These are phyloP conservation scores for Aspergillus neotritici DNA, from an alignment of 2,329 filamentous ascomycete species.

Conservation along the genomic window DNA sequence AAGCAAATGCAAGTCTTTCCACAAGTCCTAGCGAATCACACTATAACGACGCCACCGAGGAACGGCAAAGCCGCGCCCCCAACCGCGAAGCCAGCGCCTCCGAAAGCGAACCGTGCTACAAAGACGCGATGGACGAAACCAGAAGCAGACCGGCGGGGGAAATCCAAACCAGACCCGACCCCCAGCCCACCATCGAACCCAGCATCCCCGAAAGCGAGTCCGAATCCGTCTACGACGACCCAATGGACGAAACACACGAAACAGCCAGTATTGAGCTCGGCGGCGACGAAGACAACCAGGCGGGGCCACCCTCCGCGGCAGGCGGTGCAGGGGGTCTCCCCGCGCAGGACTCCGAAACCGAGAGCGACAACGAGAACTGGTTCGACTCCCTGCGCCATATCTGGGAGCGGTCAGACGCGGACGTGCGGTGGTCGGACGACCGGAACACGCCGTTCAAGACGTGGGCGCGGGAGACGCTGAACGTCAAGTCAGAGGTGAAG, in stretches of 20 bases:
- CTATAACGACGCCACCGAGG: no score
- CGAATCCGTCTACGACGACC: slow-evolving; percentile 7
- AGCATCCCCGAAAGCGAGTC: slow-evolving; percentile 9
- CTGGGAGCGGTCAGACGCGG: slow-evolving; percentile 5
- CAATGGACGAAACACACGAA: slow-evolving; percentile 22
- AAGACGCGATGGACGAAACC: no score
- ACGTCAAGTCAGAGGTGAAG: slow-evolving; percentile 25
- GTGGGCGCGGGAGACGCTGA: slow-evolving; percentile 31
- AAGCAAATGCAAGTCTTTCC: no score
- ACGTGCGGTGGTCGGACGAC: slow-evolving; percentile 28
- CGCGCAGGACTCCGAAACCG: slow-evolving; percentile 7
- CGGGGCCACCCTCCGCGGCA: background rate
- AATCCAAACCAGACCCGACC: no score
- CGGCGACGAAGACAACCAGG: slow-evolving; percentile 15
- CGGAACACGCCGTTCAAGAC: slow-evolving; percentile 36
- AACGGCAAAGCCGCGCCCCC: no score
- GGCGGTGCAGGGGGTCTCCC: background rate
- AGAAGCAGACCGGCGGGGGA: no score
- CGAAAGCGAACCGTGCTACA: no score
- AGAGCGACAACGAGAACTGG: slow-evolving; percentile 23
- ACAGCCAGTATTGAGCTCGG: slow-evolving; percentile 37
- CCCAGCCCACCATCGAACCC: background rate
- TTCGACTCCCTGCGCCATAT: slow-evolving; percentile 25
- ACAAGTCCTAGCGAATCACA: no score
- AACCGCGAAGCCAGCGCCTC: no score